Evolutionary conservation across 805 yeast species (phyloP), one percentile per base, ranked within the genome.

Genomic region (Starmerella riodocensis): DNA sequence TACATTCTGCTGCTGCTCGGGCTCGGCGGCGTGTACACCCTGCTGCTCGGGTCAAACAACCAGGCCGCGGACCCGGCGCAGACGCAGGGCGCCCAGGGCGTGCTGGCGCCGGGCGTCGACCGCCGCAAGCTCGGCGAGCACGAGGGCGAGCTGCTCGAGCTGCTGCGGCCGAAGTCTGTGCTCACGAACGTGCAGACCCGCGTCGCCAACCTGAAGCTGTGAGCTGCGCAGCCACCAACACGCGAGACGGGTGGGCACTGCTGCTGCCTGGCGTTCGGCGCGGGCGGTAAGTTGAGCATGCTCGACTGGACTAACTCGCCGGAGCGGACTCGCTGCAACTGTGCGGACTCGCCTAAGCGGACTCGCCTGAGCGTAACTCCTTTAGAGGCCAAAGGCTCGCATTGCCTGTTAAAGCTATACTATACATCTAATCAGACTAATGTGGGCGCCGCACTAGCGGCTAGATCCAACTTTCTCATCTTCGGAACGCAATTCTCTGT

Each of bases 1-100:
- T 91, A 88, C 58, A 82, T 91, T 57, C 80, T 88, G 39, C 81
- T 84, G 40, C 71, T 84, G 45, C 59, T 86, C 36, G 97, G 97
- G 22, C 67, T 91, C 44, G 72, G 73, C 49, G 79, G 94, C 0
- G 76, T 91, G 1, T 79, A 78, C 56, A 70, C 80, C 28, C 67
- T 88, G 38, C 47, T 85, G 6, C 68, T 83, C 48, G 76, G 74
- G 11, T 73, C 43, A 23, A 43, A 45, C 26, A 58, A 58, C 46
- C 23, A 34, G 29, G 50, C 50, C 9, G 24, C 40, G 17, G 39
- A 42, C 46, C 4, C 25, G 4, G 60, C 60, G 37, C 69, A 66
- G 41, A 69, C 62, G 6, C 29, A 21, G 11, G 40, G 34, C 7
- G 26, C 32, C 31, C 59, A 50, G 32, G 38, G 37, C 12, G 34